phyloP scores from a whole-genome alignment of 2,329 filamentous ascomycete genomes.

The Claviceps cyperi region DNA sequence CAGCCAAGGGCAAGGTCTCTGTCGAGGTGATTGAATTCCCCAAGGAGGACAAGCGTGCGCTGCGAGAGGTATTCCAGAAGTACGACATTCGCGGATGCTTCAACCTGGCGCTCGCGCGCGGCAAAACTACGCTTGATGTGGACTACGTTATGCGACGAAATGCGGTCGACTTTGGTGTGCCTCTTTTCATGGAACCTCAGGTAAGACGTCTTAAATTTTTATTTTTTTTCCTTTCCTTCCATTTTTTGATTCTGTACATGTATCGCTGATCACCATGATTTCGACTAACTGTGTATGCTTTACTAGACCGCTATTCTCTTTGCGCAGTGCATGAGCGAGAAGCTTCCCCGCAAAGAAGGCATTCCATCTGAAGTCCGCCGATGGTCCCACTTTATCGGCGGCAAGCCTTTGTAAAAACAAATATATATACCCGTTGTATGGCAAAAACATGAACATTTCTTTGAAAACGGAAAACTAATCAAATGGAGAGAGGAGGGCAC shows the following conservation, averaged over 20 bases:
- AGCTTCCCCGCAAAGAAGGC: constrained; percentile 75
- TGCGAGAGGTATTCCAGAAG: constrained; percentile 91
- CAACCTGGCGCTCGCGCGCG: constrained; percentile 76
- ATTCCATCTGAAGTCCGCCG: constrained; percentile 82
- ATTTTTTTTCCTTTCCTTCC: background rate
- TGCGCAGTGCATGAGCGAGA: constrained; percentile 92
- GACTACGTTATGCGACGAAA: constrained; percentile 99
- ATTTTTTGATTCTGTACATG: no score
- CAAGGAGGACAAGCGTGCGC: constrained; percentile 84
- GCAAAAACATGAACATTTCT: background rate
- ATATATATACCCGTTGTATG: background rate
- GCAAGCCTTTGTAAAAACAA: constrained; percentile 50
- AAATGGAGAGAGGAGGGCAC: constrained; percentile 26
- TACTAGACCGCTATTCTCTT: constrained; percentile 83
- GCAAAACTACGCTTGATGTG: constrained; percentile 72
- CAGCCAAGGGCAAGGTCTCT: constrained; percentile 47
- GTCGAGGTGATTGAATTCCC: constrained; percentile 96
- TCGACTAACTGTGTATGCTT: background rate
- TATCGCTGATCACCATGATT: no score
- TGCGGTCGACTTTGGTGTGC: constrained; percentile 94
- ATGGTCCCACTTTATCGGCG: constrained; percentile 92
- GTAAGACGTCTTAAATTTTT: constrained; percentile 38
- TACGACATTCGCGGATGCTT: constrained; percentile 93
- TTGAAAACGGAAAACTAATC: background rate
- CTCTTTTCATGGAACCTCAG: constrained; percentile 96